A percentile compares a stretch with the other conserved stretches of the same genome.
Conservation (phyloP, 2,329 filamentous ascomycete genomes). For the Chrysoporthe cubensis region DNA sequence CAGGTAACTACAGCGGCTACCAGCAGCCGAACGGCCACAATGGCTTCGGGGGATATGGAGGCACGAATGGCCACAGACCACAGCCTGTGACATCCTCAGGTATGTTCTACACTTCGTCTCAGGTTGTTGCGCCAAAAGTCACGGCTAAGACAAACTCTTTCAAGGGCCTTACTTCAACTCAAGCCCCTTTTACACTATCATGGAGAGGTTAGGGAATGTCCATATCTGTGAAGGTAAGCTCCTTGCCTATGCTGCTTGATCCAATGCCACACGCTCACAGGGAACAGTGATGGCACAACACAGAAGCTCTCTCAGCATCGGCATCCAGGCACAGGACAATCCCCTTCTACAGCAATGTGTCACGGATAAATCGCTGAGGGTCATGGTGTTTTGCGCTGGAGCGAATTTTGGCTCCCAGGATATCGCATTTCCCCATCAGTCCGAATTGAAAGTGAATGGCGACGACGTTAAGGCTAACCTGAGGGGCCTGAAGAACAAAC, state of each 20-base stretch:
- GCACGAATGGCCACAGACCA: slow-evolving; percentile 23
- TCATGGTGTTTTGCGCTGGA: slow-evolving; percentile 83
- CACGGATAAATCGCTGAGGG: slow-evolving; percentile 63
- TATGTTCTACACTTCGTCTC: slow-evolving; percentile 13
- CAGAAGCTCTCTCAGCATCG: slow-evolving; percentile 51
- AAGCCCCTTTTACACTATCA: slow-evolving; percentile 83
- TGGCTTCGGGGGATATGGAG: slow-evolving; percentile 11
- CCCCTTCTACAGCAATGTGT: slow-evolving; percentile 59
- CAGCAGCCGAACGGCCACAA: slow-evolving; percentile 18
- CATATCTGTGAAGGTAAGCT: slow-evolving; percentile 73
- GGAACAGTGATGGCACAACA: slow-evolving; percentile 60
- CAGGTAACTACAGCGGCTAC: slow-evolving; percentile 15
- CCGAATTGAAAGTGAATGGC: slow-evolving; percentile 88
- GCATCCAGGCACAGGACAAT: slow-evolving; percentile 54
- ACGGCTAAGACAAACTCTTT: slow-evolving; percentile 17
- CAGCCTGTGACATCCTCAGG: slow-evolving; percentile 21
- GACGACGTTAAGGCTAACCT: slow-evolving; percentile 91
- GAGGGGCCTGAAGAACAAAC: slow-evolving; percentile 93
- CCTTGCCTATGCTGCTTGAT: not conserved
- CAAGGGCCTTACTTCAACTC: slow-evolving; percentile 56
- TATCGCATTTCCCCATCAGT: slow-evolving; percentile 87
- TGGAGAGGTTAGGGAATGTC: slow-evolving; percentile 66
- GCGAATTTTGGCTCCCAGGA: slow-evolving; percentile 70
- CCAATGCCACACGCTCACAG: slow-evolving; percentile 17
- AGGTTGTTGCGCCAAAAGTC: slow-evolving; percentile 1